Evolutionary conservation across 192 early-diverging fungal species (phyloP).

Genomic region (Gigaspora rosea): DNA sequence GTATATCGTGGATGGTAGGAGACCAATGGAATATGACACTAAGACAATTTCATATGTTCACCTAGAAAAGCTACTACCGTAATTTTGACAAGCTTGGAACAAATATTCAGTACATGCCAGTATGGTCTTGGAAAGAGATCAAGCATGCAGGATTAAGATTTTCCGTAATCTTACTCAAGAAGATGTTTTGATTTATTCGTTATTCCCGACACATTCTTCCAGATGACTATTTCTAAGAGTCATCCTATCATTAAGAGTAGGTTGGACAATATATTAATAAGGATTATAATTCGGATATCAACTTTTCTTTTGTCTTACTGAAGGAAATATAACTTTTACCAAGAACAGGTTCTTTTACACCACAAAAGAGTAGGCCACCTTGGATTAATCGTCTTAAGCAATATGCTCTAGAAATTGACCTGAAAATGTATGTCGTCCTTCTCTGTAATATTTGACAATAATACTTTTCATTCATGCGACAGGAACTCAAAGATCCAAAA

Average conservation of each 20-base stretch:
- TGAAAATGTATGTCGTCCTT: neutral
- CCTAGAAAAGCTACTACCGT: neutral
- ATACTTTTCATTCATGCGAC: too few species aligned
- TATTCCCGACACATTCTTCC: neutral
- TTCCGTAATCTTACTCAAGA: neutral
- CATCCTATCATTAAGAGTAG: neutral
- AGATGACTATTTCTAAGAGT: constrained; percentile 5
- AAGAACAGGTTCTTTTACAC: neutral
- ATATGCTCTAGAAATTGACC: constrained; percentile 26
- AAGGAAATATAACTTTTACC: neutral
- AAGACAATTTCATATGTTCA: constrained; percentile 18
- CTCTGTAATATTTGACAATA: too few species aligned
- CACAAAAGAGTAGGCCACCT: constrained; percentile 3
- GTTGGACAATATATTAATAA: constrained; percentile 22
- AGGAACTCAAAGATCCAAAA: too few species aligned
- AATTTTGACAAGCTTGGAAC: neutral
- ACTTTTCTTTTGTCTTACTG: constrained; percentile 20
- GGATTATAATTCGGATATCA: constrained; percentile 15
- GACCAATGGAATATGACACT: neutral
- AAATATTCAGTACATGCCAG: neutral
- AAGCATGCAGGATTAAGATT: neutral
- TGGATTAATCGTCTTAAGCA: constrained; percentile 18
- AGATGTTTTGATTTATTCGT: neutral
- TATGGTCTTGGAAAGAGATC: constrained; percentile 13
- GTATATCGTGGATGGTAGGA: constrained; percentile 14